Base-by-base conservation (phyloP, 23 red algal species). In the Agarophyton chilense region DNA sequence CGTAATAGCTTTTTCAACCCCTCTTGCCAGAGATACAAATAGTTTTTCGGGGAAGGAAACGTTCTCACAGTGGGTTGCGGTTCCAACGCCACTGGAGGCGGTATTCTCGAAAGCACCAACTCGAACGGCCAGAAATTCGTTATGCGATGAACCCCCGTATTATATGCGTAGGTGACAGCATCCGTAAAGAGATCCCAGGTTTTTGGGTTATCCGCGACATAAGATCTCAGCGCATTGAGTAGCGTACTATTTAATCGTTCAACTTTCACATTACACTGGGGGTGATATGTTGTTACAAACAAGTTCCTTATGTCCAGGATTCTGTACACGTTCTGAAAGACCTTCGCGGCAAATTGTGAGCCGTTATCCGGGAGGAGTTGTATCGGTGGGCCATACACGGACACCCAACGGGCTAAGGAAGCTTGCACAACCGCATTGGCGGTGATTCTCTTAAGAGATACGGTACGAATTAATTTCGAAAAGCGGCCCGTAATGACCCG, bases 401-500 rank as follows among this genome's bases (percentile, higher is more conserved):
- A 32, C 8, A 89, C 29, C 82, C 32, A 86, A 42, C 47, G 60
- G 19, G 10, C 26, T 29, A 86, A 7, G 47, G 50, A 86, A 4
- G 60, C 57, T 17, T 72, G 10, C 14, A 62, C 33, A 19, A 86
- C 82, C 0, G 16, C 44, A 6, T 11, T 11, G 4, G 56, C 55
- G 17, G 62, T 60, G 10, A 40, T 80, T n/a, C 54, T 65, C 54
- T 24, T 40, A 17, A 90, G 34, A 4, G 71, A 73, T 16, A 70
- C 33, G 29, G 55, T 67, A 8, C 72, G 86, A n/a, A 51, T 43
- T 24, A 90, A 26, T 68, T 90, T 90, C 53, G 68, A 57, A 67
- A 78, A 79, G 19, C 71, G n/a, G 40, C 68, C 72, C n/a, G 43
- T 78, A 38, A 90, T 81, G 9, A 90, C 86, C 26, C 67, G 73